phyloP scores from a whole-genome alignment of 768 basidiomycete species.

The Sarcomyxa edulis region DNA sequence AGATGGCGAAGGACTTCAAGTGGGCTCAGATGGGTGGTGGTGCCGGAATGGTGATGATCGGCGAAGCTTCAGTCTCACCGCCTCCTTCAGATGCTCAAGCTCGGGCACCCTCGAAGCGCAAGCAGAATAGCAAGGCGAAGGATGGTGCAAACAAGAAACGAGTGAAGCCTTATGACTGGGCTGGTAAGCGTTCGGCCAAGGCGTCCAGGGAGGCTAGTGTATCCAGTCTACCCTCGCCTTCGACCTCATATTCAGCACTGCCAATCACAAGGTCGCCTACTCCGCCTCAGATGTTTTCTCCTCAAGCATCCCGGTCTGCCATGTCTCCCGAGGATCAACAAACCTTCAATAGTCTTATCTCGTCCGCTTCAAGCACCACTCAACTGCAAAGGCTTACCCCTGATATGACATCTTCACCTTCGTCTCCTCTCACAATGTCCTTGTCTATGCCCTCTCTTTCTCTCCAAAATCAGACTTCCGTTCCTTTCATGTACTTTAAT shows the following conservation, averaged over 20 bases:
- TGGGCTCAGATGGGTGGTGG: conserved; percentile 38
- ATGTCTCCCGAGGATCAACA: conserved; percentile 13
- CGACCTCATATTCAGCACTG: conserved; percentile 37
- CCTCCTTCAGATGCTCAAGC: conserved; percentile 21
- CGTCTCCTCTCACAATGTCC: conserved; percentile 8
- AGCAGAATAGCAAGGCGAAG: conserved; percentile 1
- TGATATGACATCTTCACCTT: neutral
- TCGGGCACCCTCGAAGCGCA: conserved; percentile 34
- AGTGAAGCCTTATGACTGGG: conserved; percentile 64
- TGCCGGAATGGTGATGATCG: conserved; percentile 7
- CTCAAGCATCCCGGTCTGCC: too few relatives aligned
- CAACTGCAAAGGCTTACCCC: neutral
- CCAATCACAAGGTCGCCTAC: conserved; percentile 42
- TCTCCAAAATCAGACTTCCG: conserved; percentile 32
- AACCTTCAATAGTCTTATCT: neutral
- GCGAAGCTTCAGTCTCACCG: too few relatives aligned
- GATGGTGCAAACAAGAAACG: conserved; percentile 43
- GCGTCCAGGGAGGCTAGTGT: conserved; percentile 51
- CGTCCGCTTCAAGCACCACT: neutral
- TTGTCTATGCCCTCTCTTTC: conserved; percentile 20
- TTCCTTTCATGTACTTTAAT: conserved; percentile 63
- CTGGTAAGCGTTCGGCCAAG: conserved; percentile 30
- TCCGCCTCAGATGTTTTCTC: too few relatives aligned
- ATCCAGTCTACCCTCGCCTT: conserved; percentile 43
- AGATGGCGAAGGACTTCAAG: conserved; percentile 35